phyloP scores from a whole-genome alignment of 306 rosid species.

The Styphnolobium japonicum region DNA sequence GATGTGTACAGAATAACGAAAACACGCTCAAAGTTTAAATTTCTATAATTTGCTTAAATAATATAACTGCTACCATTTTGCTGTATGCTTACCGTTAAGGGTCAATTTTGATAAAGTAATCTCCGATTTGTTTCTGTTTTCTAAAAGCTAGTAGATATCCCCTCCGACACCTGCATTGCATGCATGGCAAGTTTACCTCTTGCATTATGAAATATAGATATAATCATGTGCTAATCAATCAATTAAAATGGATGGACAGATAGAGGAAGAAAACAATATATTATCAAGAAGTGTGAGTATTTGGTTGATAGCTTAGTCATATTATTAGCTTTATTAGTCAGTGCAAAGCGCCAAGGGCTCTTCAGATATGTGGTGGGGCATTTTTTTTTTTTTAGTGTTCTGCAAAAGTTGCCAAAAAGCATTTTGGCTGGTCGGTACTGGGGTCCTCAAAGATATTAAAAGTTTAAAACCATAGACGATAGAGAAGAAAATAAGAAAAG shows the following conservation, averaged over 20 bases:
- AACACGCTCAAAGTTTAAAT: neutral
- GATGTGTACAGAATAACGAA: neutral
- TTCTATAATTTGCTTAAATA: neutral
- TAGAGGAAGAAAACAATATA: constrained; percentile 13
- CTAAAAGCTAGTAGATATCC: neutral
- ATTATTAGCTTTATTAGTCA: constrained; percentile 36
- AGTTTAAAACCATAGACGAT: neutral
- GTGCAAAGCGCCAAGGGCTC: constrained; percentile 10
- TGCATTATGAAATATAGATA: neutral
- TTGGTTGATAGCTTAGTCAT: constrained; percentile 34
- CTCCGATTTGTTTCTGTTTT: neutral
- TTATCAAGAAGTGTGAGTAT: constrained; percentile 8
- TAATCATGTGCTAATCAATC: neutral
- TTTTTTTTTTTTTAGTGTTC: constrained; percentile 11
- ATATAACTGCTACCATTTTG: neutral
- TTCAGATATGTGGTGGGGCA: neutral
- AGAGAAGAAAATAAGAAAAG: neutral
- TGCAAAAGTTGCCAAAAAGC: constrained; percentile 29
- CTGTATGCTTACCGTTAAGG: neutral
- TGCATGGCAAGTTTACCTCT: neutral
- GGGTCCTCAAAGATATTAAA: too few species aligned
- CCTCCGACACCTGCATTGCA: neutral
- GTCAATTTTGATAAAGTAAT: neutral
- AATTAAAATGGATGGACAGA: neutral
- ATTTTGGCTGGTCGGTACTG: neutral